Base-by-base conservation (phyloP, 768 basidiomycete species). In the Russula virescens region DNA sequence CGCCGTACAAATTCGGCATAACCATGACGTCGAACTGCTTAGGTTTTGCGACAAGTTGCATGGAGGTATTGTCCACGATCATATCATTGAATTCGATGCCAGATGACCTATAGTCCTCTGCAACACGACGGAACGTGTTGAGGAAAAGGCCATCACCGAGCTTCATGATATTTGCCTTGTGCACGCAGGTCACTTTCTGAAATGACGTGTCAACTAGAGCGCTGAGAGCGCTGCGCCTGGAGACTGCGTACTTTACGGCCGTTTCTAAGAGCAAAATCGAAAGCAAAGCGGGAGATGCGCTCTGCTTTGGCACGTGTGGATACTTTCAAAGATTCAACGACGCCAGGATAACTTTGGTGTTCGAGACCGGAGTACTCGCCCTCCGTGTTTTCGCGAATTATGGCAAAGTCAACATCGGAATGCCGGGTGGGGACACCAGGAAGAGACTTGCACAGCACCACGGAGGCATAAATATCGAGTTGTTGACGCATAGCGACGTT, bases 91-190 rank as follows among this genome's bases (percentile, higher is more conserved):
- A 91, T 68, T 85, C 83, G 71, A 99, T 95, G 48, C 97, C 97
- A 48, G 87, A 80, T 57, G 86, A 87, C 76, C 86, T 90, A 83
- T 98, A 99, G 73, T 98, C 96, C 75, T 98, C 93, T 38, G 94
- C 97, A 63, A 99, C 84, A 63, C 86, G 83, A 69, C 94, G 91
- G 87, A 98, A 99, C 25, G 95, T 98, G 77, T 94, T 95, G 70
- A 98, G 83, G 87, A 98, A 98, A 47, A 99, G 85, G 75, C 97
- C 97, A 71, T 98, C 97, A 74, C 96, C 96, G 69, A 98, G 87
- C 77, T 99, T 99, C 97, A 99, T 99, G 81, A 99, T 99, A 81
- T 98, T 98, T 71, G 97, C 97, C 78, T 99, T 99, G 86, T 99
- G 97, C 49, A 99, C 94, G 72, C 95, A 98, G 46, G 97, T 99